Percentiles rank a stretch among this genome's conserved stretches.
Conservation (phyloP, 106 monocot genomes). For the Phalaenopsis equestris region DNA sequence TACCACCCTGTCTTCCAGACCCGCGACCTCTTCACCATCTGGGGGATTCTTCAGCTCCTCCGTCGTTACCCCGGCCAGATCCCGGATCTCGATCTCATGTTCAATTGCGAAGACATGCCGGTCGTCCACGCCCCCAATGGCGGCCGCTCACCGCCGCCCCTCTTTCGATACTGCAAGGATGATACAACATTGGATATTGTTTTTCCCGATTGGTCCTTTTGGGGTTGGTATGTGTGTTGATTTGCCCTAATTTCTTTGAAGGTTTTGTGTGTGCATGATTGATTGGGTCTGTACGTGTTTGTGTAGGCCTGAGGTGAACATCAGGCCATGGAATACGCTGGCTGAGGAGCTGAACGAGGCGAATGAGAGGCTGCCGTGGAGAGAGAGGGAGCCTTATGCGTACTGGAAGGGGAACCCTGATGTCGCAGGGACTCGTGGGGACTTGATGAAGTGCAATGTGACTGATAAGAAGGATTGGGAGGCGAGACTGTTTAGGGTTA, state of each 20-base stretch:
- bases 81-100: slow-evolving; percentile 72
- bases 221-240: slow-evolving; percentile 32
- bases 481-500: slow-evolving; percentile 31
- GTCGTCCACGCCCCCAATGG: slow-evolving; percentile 4
- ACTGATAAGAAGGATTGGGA: slow-evolving; percentile 33
- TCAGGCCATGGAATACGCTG: slow-evolving; percentile 48
- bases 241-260: neutral
- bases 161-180: slow-evolving; percentile 42
- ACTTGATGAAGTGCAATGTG: slow-evolving; percentile 53
- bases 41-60: slow-evolving; percentile 49
- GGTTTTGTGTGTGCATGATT: neutral
- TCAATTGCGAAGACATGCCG: slow-evolving; percentile 49
- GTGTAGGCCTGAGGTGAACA: slow-evolving; percentile 55
- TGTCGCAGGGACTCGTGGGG: slow-evolving; percentile 23
- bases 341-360: slow-evolving; percentile 30
- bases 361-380: slow-evolving; percentile 30
- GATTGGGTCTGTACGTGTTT: neutral
- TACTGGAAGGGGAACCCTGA: slow-evolving; percentile 64
- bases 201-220: slow-evolving; percentile 76
- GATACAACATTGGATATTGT: slow-evolving; percentile 36
- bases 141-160: slow-evolving; percentile 2
- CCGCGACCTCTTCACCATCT: slow-evolving; percentile 37
- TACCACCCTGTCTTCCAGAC: slow-evolving; percentile 26
- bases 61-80: slow-evolving; percentile 40
- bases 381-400: slow-evolving; percentile 44